Percentiles rank a stretch among this genome's conserved stretches.
Conservation (phyloP, 148 eudicot genomes). For the Vaccinium vitisidaea region DNA sequence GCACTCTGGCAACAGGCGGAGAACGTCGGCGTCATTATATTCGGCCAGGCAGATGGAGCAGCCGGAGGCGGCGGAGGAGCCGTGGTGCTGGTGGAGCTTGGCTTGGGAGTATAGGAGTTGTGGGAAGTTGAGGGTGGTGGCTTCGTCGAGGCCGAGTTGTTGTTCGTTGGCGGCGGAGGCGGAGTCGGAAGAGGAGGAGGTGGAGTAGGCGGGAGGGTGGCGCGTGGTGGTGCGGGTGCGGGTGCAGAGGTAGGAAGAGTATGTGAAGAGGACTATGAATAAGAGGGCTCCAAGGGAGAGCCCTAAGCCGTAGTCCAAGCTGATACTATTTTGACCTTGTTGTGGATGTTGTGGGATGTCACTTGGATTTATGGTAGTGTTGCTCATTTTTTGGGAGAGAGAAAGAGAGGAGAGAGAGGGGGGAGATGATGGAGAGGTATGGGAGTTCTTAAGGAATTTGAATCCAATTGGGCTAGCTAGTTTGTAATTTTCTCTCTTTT, state of each 20-base stretch:
- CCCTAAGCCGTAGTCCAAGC: slow-evolving; percentile 16
- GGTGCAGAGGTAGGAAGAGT: slow-evolving; percentile 24
- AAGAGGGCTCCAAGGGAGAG: slow-evolving; percentile 25
- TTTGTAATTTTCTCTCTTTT: too few species aligned
- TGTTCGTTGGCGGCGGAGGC: not conserved
- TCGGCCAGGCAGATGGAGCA: slow-evolving; percentile 53
- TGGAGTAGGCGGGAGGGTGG: not conserved
- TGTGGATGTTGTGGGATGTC: not conserved
- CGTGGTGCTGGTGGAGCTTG: slow-evolving; percentile 6
- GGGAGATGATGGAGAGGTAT: too few species aligned
- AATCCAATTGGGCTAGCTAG: too few species aligned
- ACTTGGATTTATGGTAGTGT: not conserved
- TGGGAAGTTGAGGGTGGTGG: slow-evolving; percentile 19
- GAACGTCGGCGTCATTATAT: slow-evolving; percentile 34
- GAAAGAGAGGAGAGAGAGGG: not conserved
- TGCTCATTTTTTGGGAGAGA: not conserved
- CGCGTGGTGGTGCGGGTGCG: not conserved
- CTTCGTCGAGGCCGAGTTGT: slow-evolving; percentile 32
- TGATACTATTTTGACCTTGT: not conserved
- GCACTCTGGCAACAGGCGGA: slow-evolving; percentile 45
- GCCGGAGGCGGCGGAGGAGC: not conserved
- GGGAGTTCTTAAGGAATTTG: too few species aligned
- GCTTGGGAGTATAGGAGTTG: slow-evolving; percentile 23
- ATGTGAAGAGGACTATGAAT: slow-evolving; percentile 24
- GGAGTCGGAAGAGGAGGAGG: not conserved